phyloP scores from a whole-genome alignment of 306 rosid species.

The Phaseolus lunatus region DNA sequence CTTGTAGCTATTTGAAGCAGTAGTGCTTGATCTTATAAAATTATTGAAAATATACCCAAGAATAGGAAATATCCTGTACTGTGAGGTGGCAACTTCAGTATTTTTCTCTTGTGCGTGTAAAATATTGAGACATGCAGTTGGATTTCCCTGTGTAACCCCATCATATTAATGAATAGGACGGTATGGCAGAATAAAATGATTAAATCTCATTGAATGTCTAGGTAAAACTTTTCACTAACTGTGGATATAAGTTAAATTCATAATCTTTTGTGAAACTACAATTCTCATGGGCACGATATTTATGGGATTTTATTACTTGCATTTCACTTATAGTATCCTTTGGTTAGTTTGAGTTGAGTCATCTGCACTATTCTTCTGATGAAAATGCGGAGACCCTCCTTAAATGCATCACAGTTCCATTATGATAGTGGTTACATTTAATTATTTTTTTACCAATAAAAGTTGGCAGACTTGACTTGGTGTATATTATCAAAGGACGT shows the following conservation, averaged over 20 bases:
- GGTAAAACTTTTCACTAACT: neutral
- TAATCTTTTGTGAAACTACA: slow-evolving; percentile 4
- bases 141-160: neutral
- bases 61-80: slow-evolving; percentile 21
- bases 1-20: slow-evolving; percentile 22
- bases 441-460: slow-evolving; percentile 50
- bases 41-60: slow-evolving; percentile 13
- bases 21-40: slow-evolving; percentile 1
- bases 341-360: slow-evolving; percentile 20
- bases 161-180: too few species aligned
- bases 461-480: slow-evolving; percentile 73
- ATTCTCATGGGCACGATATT: neutral
- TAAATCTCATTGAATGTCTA: neutral
- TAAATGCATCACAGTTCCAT: slow-evolving; percentile 36
- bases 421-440: slow-evolving; percentile 46
- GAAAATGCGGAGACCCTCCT: slow-evolving; percentile 29
- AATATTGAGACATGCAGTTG: neutral
- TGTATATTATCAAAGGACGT: slow-evolving; percentile 62
- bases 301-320: slow-evolving; percentile 23
- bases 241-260: neutral
- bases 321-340: slow-evolving; percentile 10
- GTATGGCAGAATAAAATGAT: neutral
- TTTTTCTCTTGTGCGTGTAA: neutral
- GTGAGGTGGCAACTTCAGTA: neutral
- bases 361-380: slow-evolving; percentile 37